Evolutionary conservation across 2,329 filamentous ascomycete species (phyloP).

Genomic region (Emmonsiellopsis sp.): DNA sequence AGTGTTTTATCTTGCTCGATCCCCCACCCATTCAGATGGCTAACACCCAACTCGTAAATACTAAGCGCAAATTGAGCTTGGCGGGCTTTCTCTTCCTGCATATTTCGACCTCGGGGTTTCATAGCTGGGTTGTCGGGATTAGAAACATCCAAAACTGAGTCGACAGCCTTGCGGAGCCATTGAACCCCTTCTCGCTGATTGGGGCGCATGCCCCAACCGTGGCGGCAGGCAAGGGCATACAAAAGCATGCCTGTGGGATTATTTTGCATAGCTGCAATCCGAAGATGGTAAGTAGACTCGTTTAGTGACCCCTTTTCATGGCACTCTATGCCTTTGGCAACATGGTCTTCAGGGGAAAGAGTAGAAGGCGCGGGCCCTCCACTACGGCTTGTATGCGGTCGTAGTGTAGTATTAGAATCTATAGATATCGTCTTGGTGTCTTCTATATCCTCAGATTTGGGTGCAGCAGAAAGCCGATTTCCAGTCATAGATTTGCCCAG

Average conservation of each 20-base stretch:
- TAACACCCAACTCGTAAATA: constrained; percentile 92
- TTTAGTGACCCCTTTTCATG: constrained; percentile 82
- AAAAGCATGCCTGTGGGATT: constrained; percentile 91
- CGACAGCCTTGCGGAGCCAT: constrained; percentile 87
- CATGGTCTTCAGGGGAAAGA: constrained; percentile 64
- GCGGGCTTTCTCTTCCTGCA: constrained; percentile 66
- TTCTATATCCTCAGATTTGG: constrained; percentile 19
- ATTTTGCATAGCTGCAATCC: constrained; percentile 75
- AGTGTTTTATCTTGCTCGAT: constrained; percentile 85
- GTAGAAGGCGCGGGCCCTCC: constrained; percentile 13
- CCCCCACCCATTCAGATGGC: constrained; percentile 97
- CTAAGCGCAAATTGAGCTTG: constrained; percentile 91
- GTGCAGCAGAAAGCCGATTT: neutral
- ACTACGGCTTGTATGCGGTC: constrained; percentile 27
- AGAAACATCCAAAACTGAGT: constrained; percentile 72
- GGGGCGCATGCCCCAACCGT: constrained; percentile 95
- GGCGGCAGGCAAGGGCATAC: constrained; percentile 87
- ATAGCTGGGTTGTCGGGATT: constrained; percentile 53
- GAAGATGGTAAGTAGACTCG: constrained; percentile 92
- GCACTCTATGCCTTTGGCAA: constrained; percentile 79
- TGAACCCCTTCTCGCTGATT: constrained; percentile 83
- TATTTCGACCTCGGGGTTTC: constrained; percentile 51
- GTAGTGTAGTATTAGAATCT: constrained; percentile 56
- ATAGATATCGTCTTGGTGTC: constrained; percentile 47
- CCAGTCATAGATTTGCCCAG: constrained; percentile 1